A percentile compares a stretch with the other conserved stretches of the same genome.
phyloP scores from a whole-genome alignment of 495 filamentous ascomycete genomes.

The Podospora pseudopauciseta region DNA sequence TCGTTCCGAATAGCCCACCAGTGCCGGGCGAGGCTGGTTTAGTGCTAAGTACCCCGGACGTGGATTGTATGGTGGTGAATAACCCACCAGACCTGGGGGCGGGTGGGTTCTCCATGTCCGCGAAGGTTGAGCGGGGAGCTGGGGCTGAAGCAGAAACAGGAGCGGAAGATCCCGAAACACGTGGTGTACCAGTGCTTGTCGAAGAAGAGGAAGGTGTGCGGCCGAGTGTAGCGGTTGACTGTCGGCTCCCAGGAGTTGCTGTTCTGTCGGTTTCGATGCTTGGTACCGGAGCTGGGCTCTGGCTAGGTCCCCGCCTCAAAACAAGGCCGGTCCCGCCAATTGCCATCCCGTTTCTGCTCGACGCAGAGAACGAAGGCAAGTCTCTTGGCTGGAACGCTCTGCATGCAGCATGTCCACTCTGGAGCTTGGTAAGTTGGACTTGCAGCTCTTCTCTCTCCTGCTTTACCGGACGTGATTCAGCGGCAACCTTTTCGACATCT shows the following conservation, averaged over 20 bases:
- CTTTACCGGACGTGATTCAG: conserved; percentile 17
- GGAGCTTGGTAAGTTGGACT: not conserved
- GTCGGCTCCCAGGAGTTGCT: too few relatives aligned
- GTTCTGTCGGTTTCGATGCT: not conserved
- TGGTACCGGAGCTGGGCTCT: not conserved
- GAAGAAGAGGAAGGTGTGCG: not conserved
- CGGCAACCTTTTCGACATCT: conserved; percentile 17
- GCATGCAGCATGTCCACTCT: not conserved
- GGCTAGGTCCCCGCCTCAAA: not conserved
- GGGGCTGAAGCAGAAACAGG: too few relatives aligned
- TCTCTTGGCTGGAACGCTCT: not conserved
- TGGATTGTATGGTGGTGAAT: too few relatives aligned
- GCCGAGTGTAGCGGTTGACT: not conserved
- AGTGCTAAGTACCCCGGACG: too few relatives aligned
- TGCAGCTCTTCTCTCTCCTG: not conserved
- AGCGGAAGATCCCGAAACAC: too few relatives aligned
- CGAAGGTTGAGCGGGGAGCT: too few relatives aligned
- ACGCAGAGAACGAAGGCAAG: not conserved
- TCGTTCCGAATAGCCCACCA: too few relatives aligned
- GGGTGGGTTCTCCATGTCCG: too few relatives aligned
- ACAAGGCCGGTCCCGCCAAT: not conserved
- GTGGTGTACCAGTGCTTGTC: too few relatives aligned
- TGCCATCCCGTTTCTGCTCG: not conserved
- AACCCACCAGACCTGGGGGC: too few relatives aligned
- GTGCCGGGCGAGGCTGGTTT: too few relatives aligned